A percentile compares a stretch with the other conserved stretches of the same genome.
Conservation (phyloP, 192 early-diverging fungal species). For the Allomyces arbusculus region DNA sequence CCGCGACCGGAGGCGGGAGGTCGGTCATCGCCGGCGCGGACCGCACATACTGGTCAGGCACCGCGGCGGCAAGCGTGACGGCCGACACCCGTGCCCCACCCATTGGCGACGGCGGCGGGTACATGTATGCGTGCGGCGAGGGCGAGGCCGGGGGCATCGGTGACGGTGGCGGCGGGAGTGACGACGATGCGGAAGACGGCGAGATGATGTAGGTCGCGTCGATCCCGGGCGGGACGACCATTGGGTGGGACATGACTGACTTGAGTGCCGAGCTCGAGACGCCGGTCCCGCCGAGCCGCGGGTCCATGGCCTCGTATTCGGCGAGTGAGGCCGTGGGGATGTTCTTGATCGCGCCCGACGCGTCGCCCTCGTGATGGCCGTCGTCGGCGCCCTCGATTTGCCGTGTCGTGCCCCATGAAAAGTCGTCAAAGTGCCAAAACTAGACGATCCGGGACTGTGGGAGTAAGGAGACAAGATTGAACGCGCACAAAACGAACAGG, state of each 20-base stretch:
- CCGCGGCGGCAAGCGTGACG: too few species aligned
- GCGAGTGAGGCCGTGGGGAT: background rate
- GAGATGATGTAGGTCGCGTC: background rate
- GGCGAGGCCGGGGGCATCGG: background rate
- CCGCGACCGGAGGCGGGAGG: too few species aligned
- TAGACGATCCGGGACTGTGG: constrained; percentile 9
- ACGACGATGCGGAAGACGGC: too few species aligned
- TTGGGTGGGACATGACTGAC: background rate
- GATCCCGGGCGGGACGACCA: background rate
- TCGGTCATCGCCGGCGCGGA: too few species aligned
- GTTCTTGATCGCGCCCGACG: background rate
- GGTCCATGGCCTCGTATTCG: background rate
- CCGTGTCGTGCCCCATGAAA: constrained; percentile 97
- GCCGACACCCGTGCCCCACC: too few species aligned
- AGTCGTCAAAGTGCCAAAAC: constrained; percentile 99
- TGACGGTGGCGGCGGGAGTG: background rate
- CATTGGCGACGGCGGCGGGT: background rate
- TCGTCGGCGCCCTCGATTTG: constrained; percentile 56
- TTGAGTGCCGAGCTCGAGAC: background rate
- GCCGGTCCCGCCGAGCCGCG: background rate
- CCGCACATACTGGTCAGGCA: too few species aligned
- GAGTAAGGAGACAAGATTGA: too few species aligned
- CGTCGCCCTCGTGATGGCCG: background rate
- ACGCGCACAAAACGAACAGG: too few species aligned
- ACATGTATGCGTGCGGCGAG: background rate